phyloP scores from a whole-genome alignment of 257 asterid genomes.

The Forsythia suspensa region DNA sequence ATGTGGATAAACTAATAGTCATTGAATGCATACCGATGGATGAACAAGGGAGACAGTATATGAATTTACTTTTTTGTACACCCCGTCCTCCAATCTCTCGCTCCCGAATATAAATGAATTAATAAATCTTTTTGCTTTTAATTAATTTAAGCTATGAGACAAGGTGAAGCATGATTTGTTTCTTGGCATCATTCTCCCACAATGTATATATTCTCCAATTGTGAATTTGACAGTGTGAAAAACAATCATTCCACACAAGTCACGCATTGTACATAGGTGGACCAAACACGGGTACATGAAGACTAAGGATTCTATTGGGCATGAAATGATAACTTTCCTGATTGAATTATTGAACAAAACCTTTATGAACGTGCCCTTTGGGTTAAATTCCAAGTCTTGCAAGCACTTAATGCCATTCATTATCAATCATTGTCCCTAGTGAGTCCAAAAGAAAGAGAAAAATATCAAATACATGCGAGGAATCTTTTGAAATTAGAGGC shows the following conservation, averaged over 20 bases:
- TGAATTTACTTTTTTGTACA: not conserved
- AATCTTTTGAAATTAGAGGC: not conserved
- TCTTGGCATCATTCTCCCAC: not conserved
- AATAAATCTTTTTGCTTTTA: no score
- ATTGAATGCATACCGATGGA: slow-evolving; percentile 99
- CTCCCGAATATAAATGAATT: no score
- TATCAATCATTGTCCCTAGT: not conserved
- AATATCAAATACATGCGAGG: not conserved
- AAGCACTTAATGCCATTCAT: not conserved
- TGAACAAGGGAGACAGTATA: slow-evolving; percentile 86
- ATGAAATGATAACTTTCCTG: not conserved
- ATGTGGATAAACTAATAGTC: slow-evolving; percentile 85
- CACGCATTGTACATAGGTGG: not conserved
- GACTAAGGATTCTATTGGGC: not conserved
- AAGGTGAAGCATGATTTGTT: not conserved
- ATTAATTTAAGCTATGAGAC: not conserved
- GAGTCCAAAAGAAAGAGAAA: not conserved
- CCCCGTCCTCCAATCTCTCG: no score
- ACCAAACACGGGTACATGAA: not conserved
- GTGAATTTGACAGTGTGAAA: not conserved
- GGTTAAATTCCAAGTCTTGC: not conserved
- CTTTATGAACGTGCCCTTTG: not conserved
- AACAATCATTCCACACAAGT: not conserved
- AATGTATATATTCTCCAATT: not conserved
- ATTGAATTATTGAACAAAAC: not conserved